These are phyloP conservation scores for Hortaea werneckii DNA, from an alignment of 2,329 filamentous ascomycete species.

Conservation along the genomic window DNA sequence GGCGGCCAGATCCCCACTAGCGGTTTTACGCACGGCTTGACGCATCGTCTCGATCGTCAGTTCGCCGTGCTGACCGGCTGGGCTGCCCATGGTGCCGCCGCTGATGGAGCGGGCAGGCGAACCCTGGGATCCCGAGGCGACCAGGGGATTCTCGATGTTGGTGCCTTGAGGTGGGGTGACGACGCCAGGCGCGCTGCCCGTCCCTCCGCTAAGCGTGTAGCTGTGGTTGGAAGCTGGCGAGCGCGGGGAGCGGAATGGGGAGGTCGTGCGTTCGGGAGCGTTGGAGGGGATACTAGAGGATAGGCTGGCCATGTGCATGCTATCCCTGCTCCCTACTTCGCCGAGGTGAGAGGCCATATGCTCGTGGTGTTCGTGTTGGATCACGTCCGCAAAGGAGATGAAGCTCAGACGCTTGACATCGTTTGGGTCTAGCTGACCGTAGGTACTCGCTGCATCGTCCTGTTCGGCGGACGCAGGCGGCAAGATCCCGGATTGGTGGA, in stretches of 20 bases:
- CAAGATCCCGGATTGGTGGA: constrained; percentile 74
- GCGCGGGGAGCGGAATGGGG: constrained; percentile 65
- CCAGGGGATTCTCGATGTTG: constrained; percentile 4
- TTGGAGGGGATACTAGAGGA: constrained; percentile 8
- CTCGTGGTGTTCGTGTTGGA: constrained; percentile 62
- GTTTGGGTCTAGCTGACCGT: constrained; percentile 63
- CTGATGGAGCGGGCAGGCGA: constrained; percentile 7
- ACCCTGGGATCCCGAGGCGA: constrained; percentile 1
- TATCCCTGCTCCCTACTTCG: constrained; percentile 54
- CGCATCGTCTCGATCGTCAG: constrained; percentile 89
- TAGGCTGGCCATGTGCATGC: constrained; percentile 42
- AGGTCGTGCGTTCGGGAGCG: constrained; percentile 58
- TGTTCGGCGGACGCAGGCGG: constrained; percentile 36
- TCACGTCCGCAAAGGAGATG: constrained; percentile 93
- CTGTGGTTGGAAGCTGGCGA: constrained; percentile 14
- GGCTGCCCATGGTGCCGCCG: constrained; percentile 5
- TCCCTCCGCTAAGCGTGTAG: constrained; percentile 6
- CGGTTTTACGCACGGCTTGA: constrained; percentile 75
- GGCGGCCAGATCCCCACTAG: constrained; percentile 62
- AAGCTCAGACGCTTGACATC: constrained; percentile 83
- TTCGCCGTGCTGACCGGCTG: constrained; percentile 47
- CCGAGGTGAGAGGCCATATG: constrained; percentile 12
- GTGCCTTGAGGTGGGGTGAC: constrained; percentile 41
- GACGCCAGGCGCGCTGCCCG: constrained; percentile 4
- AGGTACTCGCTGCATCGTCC: constrained; percentile 61